Evolutionary conservation across 768 basidiomycete species (phyloP).

Genomic region (Pleurotus pulmonarius): DNA sequence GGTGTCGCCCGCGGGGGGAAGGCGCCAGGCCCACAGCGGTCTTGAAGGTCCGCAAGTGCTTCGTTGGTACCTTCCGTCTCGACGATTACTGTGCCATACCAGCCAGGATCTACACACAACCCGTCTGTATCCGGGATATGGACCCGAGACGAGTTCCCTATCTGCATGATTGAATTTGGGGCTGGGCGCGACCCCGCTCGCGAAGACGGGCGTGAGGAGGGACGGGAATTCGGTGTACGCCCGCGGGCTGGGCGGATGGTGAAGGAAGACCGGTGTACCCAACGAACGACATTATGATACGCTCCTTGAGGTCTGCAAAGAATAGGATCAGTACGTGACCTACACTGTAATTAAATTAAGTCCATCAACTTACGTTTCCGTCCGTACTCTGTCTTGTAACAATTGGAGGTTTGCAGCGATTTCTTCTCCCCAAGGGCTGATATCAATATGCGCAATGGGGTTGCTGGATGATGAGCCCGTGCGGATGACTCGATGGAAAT

Average conservation of each 20-base stretch:
- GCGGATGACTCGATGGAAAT: conserved; percentile 83
- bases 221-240: conserved; percentile 12
- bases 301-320: conserved; percentile 69
- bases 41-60: conserved; percentile 72
- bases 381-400: conserved; percentile 70
- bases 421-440: conserved; percentile 77
- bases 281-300: conserved; percentile 78
- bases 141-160: conserved; percentile 25
- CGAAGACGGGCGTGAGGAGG: conserved; percentile 23
- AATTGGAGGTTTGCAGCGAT: conserved; percentile 71
- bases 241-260: conserved; percentile 46
- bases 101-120: conserved; percentile 68
- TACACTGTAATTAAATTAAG: no score
- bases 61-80: conserved; percentile 90
- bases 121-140: conserved; percentile 54
- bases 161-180: conserved; percentile 1
- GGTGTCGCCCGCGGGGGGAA: conserved; percentile 58
- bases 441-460: conserved; percentile 68
- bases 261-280: conserved; percentile 82
- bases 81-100: conserved; percentile 80
- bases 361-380: conserved; percentile 65
- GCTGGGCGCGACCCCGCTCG: conserved; percentile 21
- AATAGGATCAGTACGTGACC: not conserved
- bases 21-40: conserved; percentile 62
- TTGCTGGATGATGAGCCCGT: conserved; percentile 51